Evolutionary conservation across 148 eudicot species (phyloP).

Genomic region (Rhododendron mucronatum): DNA sequence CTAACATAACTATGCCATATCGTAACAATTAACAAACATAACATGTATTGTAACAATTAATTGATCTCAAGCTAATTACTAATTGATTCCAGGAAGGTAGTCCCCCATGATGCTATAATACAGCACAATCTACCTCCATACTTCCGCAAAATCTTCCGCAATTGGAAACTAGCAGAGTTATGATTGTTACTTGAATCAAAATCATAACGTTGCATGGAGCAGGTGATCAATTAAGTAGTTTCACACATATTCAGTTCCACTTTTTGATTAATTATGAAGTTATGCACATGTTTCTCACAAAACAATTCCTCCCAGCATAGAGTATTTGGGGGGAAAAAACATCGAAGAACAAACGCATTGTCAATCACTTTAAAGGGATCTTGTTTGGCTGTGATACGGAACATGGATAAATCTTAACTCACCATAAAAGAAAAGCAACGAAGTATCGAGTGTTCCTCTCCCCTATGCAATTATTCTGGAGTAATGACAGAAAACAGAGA

Average conservation of each 20-base stretch:
- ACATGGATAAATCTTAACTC: conserved; percentile 25
- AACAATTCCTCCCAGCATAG: neutral
- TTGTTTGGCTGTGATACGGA: neutral
- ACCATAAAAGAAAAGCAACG: conserved; percentile 90
- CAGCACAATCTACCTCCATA: neutral
- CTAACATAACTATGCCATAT: neutral
- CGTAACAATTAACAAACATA: neutral
- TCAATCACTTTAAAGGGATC: neutral
- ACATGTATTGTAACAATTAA: no score
- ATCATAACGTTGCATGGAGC: neutral
- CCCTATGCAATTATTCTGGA: conserved; percentile 98
- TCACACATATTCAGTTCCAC: neutral
- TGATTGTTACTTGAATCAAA: neutral
- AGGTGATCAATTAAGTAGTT: neutral
- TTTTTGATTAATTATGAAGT: neutral
- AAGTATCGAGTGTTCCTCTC: conserved; percentile 89
- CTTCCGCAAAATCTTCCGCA: neutral
- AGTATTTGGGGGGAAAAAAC: neutral
- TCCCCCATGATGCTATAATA: neutral
- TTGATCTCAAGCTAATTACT: no score
- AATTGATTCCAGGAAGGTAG: neutral
- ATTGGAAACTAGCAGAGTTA: neutral
- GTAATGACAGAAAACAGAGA: conserved; percentile 11
- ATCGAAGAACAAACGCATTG: neutral
- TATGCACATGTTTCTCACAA: neutral